Evolutionary conservation across 1,284 basidiomycete genomes (phyloP), one percentile per base, ranked within the genome.

Genomic region (Malassezia furfur): DNA sequence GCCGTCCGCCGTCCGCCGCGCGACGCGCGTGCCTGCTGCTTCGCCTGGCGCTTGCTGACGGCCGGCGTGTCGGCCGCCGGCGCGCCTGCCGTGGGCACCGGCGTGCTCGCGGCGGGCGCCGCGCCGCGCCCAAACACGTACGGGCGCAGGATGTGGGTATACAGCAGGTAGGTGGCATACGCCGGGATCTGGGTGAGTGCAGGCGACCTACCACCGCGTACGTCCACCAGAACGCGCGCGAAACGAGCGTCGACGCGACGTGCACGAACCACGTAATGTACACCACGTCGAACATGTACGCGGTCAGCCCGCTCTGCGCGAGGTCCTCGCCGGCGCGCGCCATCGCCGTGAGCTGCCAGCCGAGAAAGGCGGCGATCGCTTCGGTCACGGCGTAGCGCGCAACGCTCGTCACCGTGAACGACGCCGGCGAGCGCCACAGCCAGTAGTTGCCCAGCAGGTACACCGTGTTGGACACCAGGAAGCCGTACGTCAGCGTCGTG

Each of bases 231-330:
- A 53, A 48, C 15, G 35, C 21, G n/a, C 21, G 37, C 22, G 59
- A 50, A 44, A 75, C 50, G 22, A 76, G 50, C 28, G 74, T 64
- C 9, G 74, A 67, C 21, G 61, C 50, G 37, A 75, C 50, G 47
- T 76, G 75, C 2, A 74, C 67, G 50, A 72, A 69, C 75, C 75
- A 77, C 0, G 75, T 76, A 9, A 77, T 64, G 51, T 76, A 77
- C 54, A 77, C 59, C 8, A 76, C 49, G 54, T 77, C 76, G 28
- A 76, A 76, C 66, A 76, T 71, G 65, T 76, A 75, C 64, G 68
- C 60, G 5, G 74, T 72, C n/a, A 76, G 61, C 2, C 75, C 75
- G 30, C 43, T 57, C 54, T 61, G 68, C 44, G 60, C 52, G 2
- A 76, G 59, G 52, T 76, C 70, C 36, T 72, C 68, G 12, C 75